A percentile compares a stretch with the other conserved stretches of the same genome.
Evolutionary conservation across 768 basidiomycete species (phyloP).

Genomic region (Austroboletus eburneus): DNA sequence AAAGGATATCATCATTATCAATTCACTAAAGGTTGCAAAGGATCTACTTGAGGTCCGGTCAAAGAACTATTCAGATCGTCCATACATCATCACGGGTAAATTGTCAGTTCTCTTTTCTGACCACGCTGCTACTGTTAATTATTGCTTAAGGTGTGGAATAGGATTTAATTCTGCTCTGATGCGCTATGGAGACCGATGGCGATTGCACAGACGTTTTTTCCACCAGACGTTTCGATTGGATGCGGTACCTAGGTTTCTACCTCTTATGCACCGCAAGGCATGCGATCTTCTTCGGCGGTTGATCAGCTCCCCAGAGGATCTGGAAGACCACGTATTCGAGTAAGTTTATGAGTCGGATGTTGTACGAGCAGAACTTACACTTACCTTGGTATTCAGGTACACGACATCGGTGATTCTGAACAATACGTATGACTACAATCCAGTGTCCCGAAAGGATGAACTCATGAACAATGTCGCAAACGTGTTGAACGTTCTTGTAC

Average conservation of each 20-base stretch:
- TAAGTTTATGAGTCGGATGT: neutral
- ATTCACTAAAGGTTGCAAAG: neutral
- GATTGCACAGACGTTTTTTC: neutral
- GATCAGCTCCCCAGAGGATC: slow-evolving; percentile 27
- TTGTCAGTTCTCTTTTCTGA: neutral
- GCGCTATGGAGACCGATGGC: neutral
- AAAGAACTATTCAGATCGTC: neutral
- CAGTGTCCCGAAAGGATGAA: neutral
- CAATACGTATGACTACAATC: slow-evolving; percentile 8
- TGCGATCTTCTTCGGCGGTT: slow-evolving; percentile 30
- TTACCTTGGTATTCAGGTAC: slow-evolving; percentile 2
- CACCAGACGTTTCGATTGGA: neutral
- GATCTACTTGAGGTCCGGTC: neutral
- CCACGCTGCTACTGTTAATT: neutral
- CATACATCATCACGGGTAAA: neutral
- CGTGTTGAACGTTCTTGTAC: neutral
- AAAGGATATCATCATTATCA: slow-evolving; percentile 7
- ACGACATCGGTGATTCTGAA: slow-evolving; percentile 2
- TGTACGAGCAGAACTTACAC: neutral
- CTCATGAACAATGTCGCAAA: neutral
- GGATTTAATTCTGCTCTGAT: neutral
- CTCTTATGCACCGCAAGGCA: slow-evolving; percentile 23
- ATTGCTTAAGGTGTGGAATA: neutral
- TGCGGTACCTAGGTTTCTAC: slow-evolving; percentile 14
- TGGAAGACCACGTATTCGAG: slow-evolving; percentile 32